Conservation (phyloP, 2,329 filamentous ascomycete genomes). For the Sclerotinia spermophila region DNA sequence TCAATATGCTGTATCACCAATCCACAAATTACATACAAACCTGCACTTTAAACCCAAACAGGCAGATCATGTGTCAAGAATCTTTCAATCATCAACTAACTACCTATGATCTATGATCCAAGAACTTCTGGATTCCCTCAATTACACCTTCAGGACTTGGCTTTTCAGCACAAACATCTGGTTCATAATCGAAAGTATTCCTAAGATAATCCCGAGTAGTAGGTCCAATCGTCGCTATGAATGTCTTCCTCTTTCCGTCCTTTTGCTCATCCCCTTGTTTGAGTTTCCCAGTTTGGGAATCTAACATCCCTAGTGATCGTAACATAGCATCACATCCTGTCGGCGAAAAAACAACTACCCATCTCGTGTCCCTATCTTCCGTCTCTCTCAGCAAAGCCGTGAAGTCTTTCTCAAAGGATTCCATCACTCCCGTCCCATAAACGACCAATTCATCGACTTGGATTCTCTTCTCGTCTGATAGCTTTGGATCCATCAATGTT, state of each 20-base stretch:
- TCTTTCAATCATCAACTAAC: not conserved
- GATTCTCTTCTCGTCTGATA: conserved; percentile 53
- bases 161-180: conserved; percentile 75
- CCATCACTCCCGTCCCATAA: conserved; percentile 82
- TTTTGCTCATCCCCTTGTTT: conserved; percentile 20
- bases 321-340: conserved; percentile 62
- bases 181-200: conserved; percentile 60
- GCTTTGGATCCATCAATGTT: conserved; percentile 59
- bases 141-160: conserved; percentile 79
- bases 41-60: not conserved
- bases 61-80: not conserved
- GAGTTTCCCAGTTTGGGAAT: conserved; percentile 44
- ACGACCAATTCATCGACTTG: conserved; percentile 75
- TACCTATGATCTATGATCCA: conserved; percentile 13
- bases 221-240: conserved; percentile 85
- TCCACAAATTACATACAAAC: not conserved
- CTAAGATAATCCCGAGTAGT: conserved; percentile 77
- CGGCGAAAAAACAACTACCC: conserved; percentile 74
- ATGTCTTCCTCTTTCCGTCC: conserved; percentile 46
- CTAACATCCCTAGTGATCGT: conserved; percentile 49
- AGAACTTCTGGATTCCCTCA: conserved; percentile 54
- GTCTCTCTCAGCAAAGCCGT: conserved; percentile 47
- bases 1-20: not conserved
- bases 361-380: conserved; percentile 46
- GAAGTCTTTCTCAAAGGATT: conserved; percentile 70